A percentile compares a stretch with the other conserved stretches of the same genome.
phyloP scores from a whole-genome alignment of 2,329 filamentous ascomycete species.

The Aspergillus eucalypticola region DNA sequence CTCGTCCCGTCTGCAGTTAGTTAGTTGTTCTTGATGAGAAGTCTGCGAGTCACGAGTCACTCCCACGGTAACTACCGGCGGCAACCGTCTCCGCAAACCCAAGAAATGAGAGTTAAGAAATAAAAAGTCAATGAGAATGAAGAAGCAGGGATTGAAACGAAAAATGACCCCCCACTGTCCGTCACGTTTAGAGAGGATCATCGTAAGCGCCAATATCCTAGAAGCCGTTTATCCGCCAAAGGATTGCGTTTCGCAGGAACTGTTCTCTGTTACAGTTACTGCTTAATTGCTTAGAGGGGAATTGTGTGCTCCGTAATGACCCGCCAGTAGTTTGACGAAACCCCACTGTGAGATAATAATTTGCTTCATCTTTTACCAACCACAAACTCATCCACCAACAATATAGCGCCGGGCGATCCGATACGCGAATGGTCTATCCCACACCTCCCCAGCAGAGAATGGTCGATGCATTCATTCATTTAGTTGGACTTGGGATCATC shows the following conservation, averaged over 20 bases:
- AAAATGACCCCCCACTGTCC: too few species aligned
- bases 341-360: slow-evolving; percentile 15
- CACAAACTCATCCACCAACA: not conserved
- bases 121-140: too few species aligned
- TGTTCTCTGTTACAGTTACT: not conserved
- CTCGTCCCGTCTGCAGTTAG: not conserved
- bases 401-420: not conserved
- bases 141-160: too few species aligned
- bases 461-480: not conserved
- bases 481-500: not conserved
- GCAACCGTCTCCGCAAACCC: not conserved
- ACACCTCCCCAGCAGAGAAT: not conserved
- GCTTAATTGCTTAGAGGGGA: not conserved
- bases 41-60: not conserved
- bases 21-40: too few species aligned
- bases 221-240: slow-evolving; percentile 13
- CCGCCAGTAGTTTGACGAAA: not conserved
- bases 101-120: not conserved
- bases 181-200: not conserved
- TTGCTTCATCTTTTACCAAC: slow-evolving; percentile 7
- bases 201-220: slow-evolving; percentile 6
- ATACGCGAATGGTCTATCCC: not conserved
- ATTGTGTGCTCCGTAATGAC: not conserved
- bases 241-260: not conserved
- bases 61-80: slow-evolving; percentile 2